Evolutionary conservation across 306 rosid species (phyloP), one percentile per base, ranked within the genome.

Genomic region (Malus sylvestris): DNA sequence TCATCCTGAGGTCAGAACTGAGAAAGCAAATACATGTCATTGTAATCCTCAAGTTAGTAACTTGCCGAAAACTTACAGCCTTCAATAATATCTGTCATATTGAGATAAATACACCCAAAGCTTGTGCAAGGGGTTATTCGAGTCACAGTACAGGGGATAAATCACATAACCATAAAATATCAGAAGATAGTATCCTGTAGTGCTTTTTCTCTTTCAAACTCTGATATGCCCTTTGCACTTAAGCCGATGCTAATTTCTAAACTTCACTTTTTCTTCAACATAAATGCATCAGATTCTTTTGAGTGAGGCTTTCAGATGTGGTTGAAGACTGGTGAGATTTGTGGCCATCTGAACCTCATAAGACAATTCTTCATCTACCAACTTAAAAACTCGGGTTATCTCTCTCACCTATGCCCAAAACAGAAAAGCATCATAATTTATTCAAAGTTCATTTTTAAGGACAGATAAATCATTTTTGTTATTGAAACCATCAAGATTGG

Each of bases 341-440:
- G 98, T 93, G 72, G 98, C 91, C 95, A 93, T 89, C 80, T 88
- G 83, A 88, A 93, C 91, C 35, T 82, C 90, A 65, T 93, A 93
- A 58, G 86, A 75, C 72, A 93, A 85, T 63, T 68, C 80, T 65
- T 84, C 93, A 62, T 88, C 91, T 80, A 81, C 87, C 29, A 91
- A 42, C 85, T 81, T 73, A 57, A 89, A 89, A 79, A 76, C 74
- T 75, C 98, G 80, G 73, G 67, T 65, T 60, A 86, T 93, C 81
- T 89, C 87, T 69, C 44, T 88, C 81, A 91, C 98, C 97, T 93
- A 83, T n/a, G 8, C n/a, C 63, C 27, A 19, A 70, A 69, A 70
- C 55, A 46, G 23, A 23, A 40, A 58, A 51, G 49, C 29, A 42
- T 30, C 29, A 4, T 3, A 22, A 59, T 53, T 35, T 62, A 55